Evolutionary conservation across 2,329 filamentous ascomycete species (phyloP).

Genomic region (Fusarium camptoceras): DNA sequence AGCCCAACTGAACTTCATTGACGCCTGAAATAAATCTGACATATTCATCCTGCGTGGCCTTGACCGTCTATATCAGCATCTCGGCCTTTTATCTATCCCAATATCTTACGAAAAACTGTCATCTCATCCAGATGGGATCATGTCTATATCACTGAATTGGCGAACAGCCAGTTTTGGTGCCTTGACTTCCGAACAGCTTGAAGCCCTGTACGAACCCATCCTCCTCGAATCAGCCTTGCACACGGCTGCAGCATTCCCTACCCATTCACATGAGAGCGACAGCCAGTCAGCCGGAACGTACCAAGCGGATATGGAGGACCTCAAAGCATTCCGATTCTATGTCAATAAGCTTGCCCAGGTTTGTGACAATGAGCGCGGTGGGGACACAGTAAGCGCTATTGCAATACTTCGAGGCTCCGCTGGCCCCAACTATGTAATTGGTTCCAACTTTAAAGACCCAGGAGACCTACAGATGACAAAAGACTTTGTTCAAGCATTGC

Average conservation of each 20-base stretch:
- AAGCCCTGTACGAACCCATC: conserved; percentile 4
- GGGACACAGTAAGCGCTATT: not conserved
- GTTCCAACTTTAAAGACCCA: not conserved
- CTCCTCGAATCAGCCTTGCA: conserved; percentile 2
- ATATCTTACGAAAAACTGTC: not conserved
- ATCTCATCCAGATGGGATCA: not conserved
- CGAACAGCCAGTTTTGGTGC: not conserved
- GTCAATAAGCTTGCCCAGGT: conserved; percentile 10
- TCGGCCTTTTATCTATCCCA: not conserved
- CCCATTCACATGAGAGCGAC: not conserved
- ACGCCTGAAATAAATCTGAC: not conserved
- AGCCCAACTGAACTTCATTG: not conserved
- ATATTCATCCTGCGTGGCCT: no score
- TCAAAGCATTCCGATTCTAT: not conserved
- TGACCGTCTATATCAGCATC: not conserved
- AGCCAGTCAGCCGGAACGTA: not conserved
- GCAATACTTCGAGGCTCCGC: not conserved
- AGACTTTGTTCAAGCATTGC: not conserved
- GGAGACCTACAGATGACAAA: not conserved
- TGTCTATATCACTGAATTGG: not conserved
- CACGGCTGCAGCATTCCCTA: not conserved
- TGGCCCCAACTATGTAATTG: not conserved
- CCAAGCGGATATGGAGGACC: not conserved
- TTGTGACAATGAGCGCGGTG: conserved; percentile 14
- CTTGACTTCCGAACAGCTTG: not conserved